Percentiles rank a stretch among this genome's conserved stretches.
These are phyloP conservation scores for Botrytis medusae DNA, from an alignment of 2,329 filamentous ascomycete genomes.

Conservation along the genomic window DNA sequence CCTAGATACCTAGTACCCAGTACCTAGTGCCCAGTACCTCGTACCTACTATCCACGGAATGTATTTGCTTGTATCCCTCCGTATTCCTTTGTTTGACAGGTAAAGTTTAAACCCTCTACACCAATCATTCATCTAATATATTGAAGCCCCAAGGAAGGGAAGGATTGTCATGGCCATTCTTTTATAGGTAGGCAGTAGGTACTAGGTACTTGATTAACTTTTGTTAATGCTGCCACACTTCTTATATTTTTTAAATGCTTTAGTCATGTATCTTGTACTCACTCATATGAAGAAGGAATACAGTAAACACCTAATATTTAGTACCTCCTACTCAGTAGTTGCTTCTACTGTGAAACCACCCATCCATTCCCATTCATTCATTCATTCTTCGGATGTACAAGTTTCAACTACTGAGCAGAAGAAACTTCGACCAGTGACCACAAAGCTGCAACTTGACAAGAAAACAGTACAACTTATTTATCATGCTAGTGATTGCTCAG, in stretches of 20 bases:
- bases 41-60: background rate
- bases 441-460: background rate
- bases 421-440: conserved; percentile 9
- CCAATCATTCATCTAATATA: background rate
- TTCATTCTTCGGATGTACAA: background rate
- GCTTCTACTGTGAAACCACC: background rate
- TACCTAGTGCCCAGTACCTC: too few species aligned
- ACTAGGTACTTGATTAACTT: background rate
- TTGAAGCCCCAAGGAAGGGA: background rate
- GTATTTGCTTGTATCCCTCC: background rate
- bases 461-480: background rate
- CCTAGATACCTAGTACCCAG: background rate
- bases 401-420: background rate
- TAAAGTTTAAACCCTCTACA: background rate
- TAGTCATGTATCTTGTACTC: background rate
- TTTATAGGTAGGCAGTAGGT: background rate
- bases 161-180: background rate
- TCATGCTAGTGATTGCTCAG: background rate
- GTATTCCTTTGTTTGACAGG: background rate
- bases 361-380: background rate
- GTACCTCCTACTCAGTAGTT: background rate
- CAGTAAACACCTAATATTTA: background rate
- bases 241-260: too few species aligned
- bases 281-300: background rate
- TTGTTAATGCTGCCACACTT: background rate